Base-by-base conservation (phyloP, 2,329 filamentous ascomycete species). In the Fusarium torulosum region DNA sequence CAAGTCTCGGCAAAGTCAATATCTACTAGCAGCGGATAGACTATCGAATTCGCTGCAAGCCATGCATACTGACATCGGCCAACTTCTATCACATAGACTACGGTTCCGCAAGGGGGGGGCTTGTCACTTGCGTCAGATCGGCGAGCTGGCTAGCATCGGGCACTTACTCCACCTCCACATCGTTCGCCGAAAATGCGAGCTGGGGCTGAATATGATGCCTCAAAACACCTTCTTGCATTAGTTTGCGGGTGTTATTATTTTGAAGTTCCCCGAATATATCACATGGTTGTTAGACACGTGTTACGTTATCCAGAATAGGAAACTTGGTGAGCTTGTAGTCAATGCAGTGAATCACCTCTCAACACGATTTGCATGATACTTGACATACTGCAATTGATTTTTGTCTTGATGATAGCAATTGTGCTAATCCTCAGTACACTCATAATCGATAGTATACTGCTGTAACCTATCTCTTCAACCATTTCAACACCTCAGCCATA, bases 131-230 rank as follows among this genome's bases (percentile, higher is more conserved):
- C 40, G 33, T 38, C 21, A 15, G 52, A 63, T 63, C 60, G 59
- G 45, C 52, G 25, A 46, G 60, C 29, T 37, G 25, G 27, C n/a
- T 52, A 59, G 59, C 37, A 20, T 63, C 44, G 41, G 45, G n/a
- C 10, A 23, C 21, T 9, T 14, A 4, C 17, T n/a, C 41, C 35
- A 35, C 25, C 45, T 52, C 52, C 29, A 45, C 17, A 42, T 8
- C 19, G 35, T 63, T 63, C 52, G 60, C 60, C 60, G 60, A 63
- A 27, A 20, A n/a, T 35, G 41, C 27, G 19, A 23, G 29, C 21
- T 25, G 19, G 44, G 45, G 23, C 1, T 53, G 2, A 21, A 6
- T 38, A 9, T 15, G 42, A 52, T 52, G 25, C 37, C 17, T 47
- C 31, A 4, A 33, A 29, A 17, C 42, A 31, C 20, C 10, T 33